Conservation (phyloP, 169 alveolate species). For the Eimeria brunetti region DNA sequence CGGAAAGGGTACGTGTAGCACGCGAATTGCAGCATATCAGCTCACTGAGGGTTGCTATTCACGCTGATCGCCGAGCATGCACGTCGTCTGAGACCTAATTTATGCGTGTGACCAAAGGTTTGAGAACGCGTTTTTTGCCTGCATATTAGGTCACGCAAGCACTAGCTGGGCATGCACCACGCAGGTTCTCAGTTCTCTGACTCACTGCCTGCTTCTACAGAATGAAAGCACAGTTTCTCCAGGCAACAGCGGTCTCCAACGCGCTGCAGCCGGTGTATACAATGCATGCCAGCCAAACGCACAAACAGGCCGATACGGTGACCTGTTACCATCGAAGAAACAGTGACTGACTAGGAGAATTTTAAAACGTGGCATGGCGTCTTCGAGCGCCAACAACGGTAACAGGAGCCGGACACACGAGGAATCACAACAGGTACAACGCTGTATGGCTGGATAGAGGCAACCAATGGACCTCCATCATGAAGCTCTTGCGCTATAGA, state of each 20-base stretch:
- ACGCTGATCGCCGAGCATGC: background rate
- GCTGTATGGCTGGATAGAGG: background rate
- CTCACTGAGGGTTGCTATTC: background rate
- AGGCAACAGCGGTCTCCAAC: background rate
- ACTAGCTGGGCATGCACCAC: background rate
- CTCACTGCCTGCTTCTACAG: slow-evolving; percentile 13
- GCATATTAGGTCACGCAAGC: background rate
- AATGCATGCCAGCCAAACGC: background rate
- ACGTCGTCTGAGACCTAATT: background rate
- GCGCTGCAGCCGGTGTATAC: background rate
- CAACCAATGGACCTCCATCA: background rate
- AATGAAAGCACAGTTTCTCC: background rate
- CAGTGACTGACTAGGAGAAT: background rate
- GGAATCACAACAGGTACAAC: too few species aligned
- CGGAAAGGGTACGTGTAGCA: background rate
- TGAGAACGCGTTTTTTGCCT: too few species aligned
- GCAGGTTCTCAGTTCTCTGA: background rate
- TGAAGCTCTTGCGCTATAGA: background rate
- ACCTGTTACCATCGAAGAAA: background rate
- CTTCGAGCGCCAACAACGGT: too few species aligned
- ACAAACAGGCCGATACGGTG: background rate
- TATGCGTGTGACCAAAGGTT: background rate
- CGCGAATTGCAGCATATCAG: background rate
- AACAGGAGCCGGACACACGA: too few species aligned
- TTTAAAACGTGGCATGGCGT: background rate